Base-by-base conservation (phyloP, 2,329 filamentous ascomycete species). In the Microcyclospora tardicrescens region DNA sequence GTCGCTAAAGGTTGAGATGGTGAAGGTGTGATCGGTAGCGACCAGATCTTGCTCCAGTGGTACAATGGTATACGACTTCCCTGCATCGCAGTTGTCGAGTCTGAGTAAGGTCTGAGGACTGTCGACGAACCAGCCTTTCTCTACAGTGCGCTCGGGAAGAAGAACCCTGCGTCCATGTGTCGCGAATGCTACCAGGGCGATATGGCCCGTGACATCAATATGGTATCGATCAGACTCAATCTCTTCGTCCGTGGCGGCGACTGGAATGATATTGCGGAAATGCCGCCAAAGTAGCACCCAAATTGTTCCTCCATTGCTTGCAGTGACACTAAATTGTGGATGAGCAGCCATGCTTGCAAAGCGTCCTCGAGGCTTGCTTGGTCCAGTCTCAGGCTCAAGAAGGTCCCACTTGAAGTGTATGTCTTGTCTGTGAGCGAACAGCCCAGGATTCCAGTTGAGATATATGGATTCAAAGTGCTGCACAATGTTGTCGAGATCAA, bases 401-500 rank as follows among this genome's bases (percentile, higher is more conserved):
- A 79, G 57, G 42, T 79, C 71, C 91, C 91, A 98, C 2, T 71
- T 70, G 54, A 96, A 93, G 61, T 98, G 91, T 40, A 87, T 77
- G 52, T 98, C 87, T 58, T 94, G 80, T 8, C 87, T 78, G 55
- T 82, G 66, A 2, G 67, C 67, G 61, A 98, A 98, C 1, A 94
- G 67, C 0, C 73, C 72, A 0, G 91, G 87, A 48, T 94, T 95
- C 91, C 91, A 98, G 61, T 96, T 98, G 39, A 98, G 69, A 59
- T 96, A 98, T 49, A 98, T 75, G 13, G 87, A 93, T 57, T 96
- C 86, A 46, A 95, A 98, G 55, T 94, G 79, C 53, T 94, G 86
- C 28, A 84, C 73, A 3, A 95, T 77, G 47, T 86, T 83, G 49
- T 93, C 83, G 19, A 91, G 76, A 16, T 80, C 77, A 63, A 96